These are phyloP conservation scores for Aquilaria yunnanensis DNA, from an alignment of 345 rosid genomes.

Conservation along the genomic window DNA sequence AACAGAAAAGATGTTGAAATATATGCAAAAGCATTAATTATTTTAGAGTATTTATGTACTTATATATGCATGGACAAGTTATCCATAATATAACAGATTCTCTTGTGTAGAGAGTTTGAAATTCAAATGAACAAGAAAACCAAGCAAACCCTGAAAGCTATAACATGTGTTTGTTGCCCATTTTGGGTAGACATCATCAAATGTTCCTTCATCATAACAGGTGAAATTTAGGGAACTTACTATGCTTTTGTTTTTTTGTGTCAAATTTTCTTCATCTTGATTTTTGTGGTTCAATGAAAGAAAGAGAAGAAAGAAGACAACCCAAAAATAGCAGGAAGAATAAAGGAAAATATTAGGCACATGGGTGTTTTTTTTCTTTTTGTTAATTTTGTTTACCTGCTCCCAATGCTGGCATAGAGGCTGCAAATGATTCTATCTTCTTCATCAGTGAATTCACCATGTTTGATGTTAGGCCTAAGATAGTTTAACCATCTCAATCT, in stretches of 20 bases:
- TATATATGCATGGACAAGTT: conserved; percentile 24
- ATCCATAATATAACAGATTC: conserved; percentile 26
- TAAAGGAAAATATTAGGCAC: not conserved
- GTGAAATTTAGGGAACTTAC: not conserved
- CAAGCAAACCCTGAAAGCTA: not conserved
- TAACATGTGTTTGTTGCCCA: not conserved
- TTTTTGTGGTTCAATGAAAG: too few species aligned
- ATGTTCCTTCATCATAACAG: conserved; percentile 1
- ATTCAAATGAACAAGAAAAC: not conserved
- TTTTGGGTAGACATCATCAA: conserved; percentile 15
- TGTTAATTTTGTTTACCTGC: conserved; percentile 50
- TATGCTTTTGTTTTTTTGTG: too few species aligned
- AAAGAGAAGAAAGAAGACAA: conserved; percentile 4
- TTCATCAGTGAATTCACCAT: conserved; percentile 85
- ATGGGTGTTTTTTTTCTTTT: not conserved
- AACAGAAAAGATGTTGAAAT: too few species aligned
- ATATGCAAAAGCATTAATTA: too few species aligned
- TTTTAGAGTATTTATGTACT: not conserved
- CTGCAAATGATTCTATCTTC: conserved; percentile 76
- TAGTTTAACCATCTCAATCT: conserved; percentile 96
- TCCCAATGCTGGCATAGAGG: conserved; percentile 80
- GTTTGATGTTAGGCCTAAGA: conserved; percentile 89
- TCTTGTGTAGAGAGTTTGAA: conserved; percentile 2
- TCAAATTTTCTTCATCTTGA: too few species aligned
- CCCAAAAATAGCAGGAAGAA: not conserved